Conservation (phyloP, 2,329 filamentous ascomycete genomes). For the Aureobasidium subglaciale region DNA sequence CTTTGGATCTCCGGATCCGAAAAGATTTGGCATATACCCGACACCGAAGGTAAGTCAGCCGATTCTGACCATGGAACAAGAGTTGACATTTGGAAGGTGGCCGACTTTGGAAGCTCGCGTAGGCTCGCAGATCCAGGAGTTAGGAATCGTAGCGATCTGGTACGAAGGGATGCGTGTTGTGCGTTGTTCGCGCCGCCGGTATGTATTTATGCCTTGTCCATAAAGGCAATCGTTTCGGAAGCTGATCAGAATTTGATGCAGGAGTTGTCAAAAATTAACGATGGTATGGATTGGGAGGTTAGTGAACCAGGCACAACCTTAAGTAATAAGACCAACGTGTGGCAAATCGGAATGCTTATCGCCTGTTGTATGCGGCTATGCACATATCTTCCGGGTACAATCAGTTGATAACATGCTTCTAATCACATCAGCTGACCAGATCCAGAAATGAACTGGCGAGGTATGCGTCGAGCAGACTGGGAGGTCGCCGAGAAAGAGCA, state of each 20-base stretch:
- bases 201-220: not conserved
- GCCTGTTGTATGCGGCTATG: not conserved
- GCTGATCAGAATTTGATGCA: not conserved
- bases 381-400: not conserved
- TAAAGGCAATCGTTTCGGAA: too few species aligned
- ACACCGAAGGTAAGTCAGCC: not conserved
- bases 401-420: too few species aligned
- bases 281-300: not conserved
- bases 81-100: not conserved
- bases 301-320: not conserved
- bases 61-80: not conserved
- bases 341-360: constrained; percentile 3
- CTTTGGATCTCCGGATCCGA: not conserved
- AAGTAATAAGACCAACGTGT: not conserved
- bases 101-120: not conserved
- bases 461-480: not conserved
- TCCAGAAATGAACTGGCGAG: not conserved
- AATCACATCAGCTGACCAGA: too few species aligned
- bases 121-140: not conserved
- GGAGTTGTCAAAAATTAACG: not conserved
- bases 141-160: not conserved
- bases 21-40: not conserved
- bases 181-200: not conserved
- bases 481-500: not conserved
- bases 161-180: not conserved